Evolutionary conservation across 2,329 filamentous ascomycete species (phyloP), one percentile per base, ranked within the genome.

Genomic region (Dactylellina drechsleri): DNA sequence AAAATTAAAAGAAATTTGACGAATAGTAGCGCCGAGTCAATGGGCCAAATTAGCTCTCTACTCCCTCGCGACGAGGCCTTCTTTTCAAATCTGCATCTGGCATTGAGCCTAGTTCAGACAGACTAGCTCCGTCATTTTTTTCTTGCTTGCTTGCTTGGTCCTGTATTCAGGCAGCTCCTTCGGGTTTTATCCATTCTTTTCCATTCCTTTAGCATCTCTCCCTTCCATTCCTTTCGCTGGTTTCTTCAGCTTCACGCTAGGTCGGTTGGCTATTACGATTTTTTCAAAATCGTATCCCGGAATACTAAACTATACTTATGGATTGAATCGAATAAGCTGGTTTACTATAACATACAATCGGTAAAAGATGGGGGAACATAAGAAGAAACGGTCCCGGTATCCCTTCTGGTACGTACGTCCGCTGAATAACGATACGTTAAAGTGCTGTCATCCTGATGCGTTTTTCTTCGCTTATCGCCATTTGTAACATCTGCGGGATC

Each of bases 371-470:
- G 58, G 64, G 59, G 58, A 68, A 41, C 65, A 75, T 36, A 68
- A 66, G 61, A 62, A 66, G 23, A 66, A 60, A 60, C 64, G 71
- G 71, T 60, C 53, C 43, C 59, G 40, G 16, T 75, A 75, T 68
- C 71, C 71, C 64, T 75, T 75, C 71, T 75, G 71, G 71, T 75
- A 68, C 13, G 71, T 75, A 68, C 13, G 71, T 7, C 23, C 10
- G 31, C 31, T 36, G 10, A 3, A 36, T 7, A 4, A 43, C 23
- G 23, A 23, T 23, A 23, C 23, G 2, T 23, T 23, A 56, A 31
- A 15, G 2, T 23, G 47, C 47, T 23, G 47, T 52, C 47, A 52
- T 52, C 12, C 8, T 52, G 47, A 52, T 18, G 20, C 18, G 12
- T 23, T 52, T n/a, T 23, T 2, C 6, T 23, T 40, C 65, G 49